phyloP scores from a whole-genome alignment of 2,329 filamentous ascomycete species.

The Hypomyces rosellus region DNA sequence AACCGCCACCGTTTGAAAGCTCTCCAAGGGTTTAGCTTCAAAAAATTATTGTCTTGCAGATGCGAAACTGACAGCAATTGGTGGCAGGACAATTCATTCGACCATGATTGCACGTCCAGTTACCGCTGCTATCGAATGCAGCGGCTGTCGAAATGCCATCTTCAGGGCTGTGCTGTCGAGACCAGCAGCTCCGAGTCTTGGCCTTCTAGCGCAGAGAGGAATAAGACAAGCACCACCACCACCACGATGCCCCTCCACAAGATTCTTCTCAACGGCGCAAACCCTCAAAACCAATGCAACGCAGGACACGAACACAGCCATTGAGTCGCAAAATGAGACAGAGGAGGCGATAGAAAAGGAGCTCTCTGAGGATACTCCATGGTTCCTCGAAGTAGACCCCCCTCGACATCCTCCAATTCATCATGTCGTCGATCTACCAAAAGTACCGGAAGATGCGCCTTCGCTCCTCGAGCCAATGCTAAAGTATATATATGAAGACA shows the following conservation, averaged over 20 bases:
- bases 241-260: conserved; percentile 1
- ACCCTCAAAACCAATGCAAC: background rate
- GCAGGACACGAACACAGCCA: background rate
- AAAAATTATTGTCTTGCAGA: too few relatives aligned
- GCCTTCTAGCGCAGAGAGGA: conserved; percentile 18
- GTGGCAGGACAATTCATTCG: background rate
- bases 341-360: conserved; percentile 18
- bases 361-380: conserved; percentile 50
- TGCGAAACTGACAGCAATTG: too few relatives aligned
- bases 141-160: conserved; percentile 25
- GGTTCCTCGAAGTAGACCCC: conserved; percentile 77
- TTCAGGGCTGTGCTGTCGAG: conserved; percentile 23
- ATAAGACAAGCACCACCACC: conserved; percentile 11
- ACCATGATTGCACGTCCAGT: conserved; percentile 27
- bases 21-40: too few relatives aligned
- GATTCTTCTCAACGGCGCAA: conserved; percentile 19
- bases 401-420: conserved; percentile 45
- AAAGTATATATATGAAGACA: conserved; percentile 72
- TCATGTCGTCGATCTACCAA: conserved; percentile 43
- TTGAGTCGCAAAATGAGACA: background rate
- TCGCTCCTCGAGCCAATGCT: conserved; percentile 65
- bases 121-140: conserved; percentile 24
- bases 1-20: too few relatives aligned
- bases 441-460: conserved; percentile 62
- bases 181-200: conserved; percentile 17